A percentile compares a stretch with the other conserved stretches of the same genome.
These are phyloP conservation scores for Mediolabrus comicus DNA, from an alignment of 108 stramenopile species.

Conservation along the genomic window DNA sequence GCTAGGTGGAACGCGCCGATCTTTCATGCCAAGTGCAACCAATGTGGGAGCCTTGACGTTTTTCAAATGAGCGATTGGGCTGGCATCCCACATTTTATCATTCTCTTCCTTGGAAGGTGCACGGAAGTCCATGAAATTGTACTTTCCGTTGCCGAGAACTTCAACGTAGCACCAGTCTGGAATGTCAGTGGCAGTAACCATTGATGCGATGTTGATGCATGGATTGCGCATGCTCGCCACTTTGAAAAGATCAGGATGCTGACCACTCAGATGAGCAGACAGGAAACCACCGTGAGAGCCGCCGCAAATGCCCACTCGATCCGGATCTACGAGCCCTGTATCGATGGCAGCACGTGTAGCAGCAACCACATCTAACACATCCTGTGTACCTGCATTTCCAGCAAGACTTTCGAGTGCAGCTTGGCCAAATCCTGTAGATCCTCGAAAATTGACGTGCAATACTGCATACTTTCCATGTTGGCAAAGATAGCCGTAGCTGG, in stretches of 20 bases:
- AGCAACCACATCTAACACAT: slow-evolving; percentile 79
- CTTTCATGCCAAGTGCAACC: slow-evolving; percentile 79
- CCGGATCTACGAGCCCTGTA: slow-evolving; percentile 44
- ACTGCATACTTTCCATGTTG: slow-evolving; percentile 68
- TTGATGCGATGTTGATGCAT: slow-evolving; percentile 88
- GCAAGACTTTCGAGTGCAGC: slow-evolving; percentile 64
- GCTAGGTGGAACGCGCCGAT: slow-evolving; percentile 71
- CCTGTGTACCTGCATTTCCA: slow-evolving; percentile 59
- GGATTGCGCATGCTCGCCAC: slow-evolving; percentile 80
- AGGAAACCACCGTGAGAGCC: slow-evolving; percentile 77
- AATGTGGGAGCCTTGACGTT: slow-evolving; percentile 85
- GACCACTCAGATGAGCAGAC: background rate
- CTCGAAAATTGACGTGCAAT: slow-evolving; percentile 85
- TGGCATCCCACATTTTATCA: slow-evolving; percentile 59
- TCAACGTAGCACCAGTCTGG: slow-evolving; percentile 93
- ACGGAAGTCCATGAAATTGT: slow-evolving; percentile 54
- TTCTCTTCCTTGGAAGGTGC: slow-evolving; percentile 56
- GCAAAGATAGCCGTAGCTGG: slow-evolving; percentile 66
- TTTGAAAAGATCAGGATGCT: background rate
- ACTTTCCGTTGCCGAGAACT: slow-evolving; percentile 58
- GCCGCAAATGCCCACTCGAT: slow-evolving; percentile 75
- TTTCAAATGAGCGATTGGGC: slow-evolving; percentile 68
- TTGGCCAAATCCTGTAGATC: slow-evolving; percentile 83
- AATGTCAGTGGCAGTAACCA: slow-evolving; percentile 90
- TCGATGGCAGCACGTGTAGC: slow-evolving; percentile 51